These are phyloP conservation scores for Pascua guehoae DNA, from an alignment of 1,284 basidiomycete species.

Conservation along the genomic window DNA sequence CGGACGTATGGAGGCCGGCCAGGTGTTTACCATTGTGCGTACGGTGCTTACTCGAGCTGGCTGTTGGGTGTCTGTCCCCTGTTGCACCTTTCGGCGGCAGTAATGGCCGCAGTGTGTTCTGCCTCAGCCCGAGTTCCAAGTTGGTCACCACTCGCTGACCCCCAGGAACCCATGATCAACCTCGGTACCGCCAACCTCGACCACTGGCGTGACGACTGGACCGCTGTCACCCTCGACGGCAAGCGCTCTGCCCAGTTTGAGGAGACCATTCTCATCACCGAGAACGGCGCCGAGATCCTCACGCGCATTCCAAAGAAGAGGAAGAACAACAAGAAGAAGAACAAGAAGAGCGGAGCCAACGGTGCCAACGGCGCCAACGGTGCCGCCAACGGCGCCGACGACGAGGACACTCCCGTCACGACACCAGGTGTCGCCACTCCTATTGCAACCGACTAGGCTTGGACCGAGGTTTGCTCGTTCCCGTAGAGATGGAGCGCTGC, in stretches of 20 bases:
- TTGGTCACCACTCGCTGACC: slow-evolving; percentile 11
- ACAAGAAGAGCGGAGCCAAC: slow-evolving; percentile 24
- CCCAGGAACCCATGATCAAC: slow-evolving; percentile 77
- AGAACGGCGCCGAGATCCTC: slow-evolving; percentile 82
- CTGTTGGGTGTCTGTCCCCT: too few species aligned
- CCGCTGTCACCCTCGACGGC: slow-evolving; percentile 83
- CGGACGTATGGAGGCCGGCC: slow-evolving; percentile 50
- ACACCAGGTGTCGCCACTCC: slow-evolving; percentile 14
- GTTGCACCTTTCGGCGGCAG: too few species aligned
- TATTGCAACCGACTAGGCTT: slow-evolving; percentile 12
- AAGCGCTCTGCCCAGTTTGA: slow-evolving; percentile 91
- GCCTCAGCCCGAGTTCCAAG: too few species aligned
- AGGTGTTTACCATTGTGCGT: slow-evolving; percentile 51
- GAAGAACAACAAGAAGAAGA: slow-evolving; percentile 43
- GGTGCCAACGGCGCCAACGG: slow-evolving; percentile 13
- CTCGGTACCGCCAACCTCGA: slow-evolving; percentile 58
- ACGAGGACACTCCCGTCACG: slow-evolving; percentile 15
- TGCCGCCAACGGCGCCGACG: slow-evolving; percentile 7
- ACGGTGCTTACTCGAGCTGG: neutral
- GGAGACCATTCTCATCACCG: slow-evolving; percentile 87
- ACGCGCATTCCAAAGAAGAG: slow-evolving; percentile 55
- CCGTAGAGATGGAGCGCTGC: too few species aligned
- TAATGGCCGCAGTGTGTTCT: too few species aligned
- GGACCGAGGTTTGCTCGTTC: neutral
- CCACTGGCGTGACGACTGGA: slow-evolving; percentile 66